Conservation (phyloP, 352 stramenopile species). For the Proteromonas lacertae region DNA sequence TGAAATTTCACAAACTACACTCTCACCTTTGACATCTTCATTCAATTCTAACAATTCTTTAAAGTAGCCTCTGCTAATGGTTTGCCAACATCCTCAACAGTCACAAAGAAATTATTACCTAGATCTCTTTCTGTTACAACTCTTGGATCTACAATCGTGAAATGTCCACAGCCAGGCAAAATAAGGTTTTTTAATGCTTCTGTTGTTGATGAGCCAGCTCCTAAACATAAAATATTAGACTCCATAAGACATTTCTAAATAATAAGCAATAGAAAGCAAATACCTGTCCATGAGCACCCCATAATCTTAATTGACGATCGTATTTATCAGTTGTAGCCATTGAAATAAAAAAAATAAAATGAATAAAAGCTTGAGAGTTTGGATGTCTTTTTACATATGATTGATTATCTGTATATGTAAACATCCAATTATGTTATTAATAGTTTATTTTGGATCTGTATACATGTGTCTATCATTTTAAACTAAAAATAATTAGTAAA, state of each 20-base stretch:
- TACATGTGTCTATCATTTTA: too few species aligned
- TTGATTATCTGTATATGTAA: too few species aligned
- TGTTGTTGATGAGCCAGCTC: slow-evolving; percentile 49
- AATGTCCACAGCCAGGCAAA: slow-evolving; percentile 34
- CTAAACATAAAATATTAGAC: slow-evolving; percentile 50
- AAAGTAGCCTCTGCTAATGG: slow-evolving; percentile 26
- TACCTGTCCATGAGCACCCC: slow-evolving; percentile 74
- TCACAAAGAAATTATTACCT: slow-evolving; percentile 72
- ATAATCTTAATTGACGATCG: slow-evolving; percentile 87
- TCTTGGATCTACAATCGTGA: slow-evolving; percentile 65
- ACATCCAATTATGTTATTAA: too few species aligned
- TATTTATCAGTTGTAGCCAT: slow-evolving; percentile 67
- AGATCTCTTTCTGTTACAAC: slow-evolving; percentile 24
- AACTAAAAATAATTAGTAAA: too few species aligned
- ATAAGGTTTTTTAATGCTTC: slow-evolving; percentile 94
- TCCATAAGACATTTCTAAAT: slow-evolving; percentile 27
- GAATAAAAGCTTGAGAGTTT: too few species aligned
- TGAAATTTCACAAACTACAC: too few species aligned
- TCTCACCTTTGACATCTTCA: too few species aligned
- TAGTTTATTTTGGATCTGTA: too few species aligned
- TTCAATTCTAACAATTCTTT: too few species aligned
- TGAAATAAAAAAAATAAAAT: too few species aligned
- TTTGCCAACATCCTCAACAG: slow-evolving; percentile 14
- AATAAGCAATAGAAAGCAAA: too few species aligned
- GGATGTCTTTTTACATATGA: too few species aligned